Base-by-base conservation (phyloP, 192 early-diverging fungal species). In the Chytriomyces confervae region DNA sequence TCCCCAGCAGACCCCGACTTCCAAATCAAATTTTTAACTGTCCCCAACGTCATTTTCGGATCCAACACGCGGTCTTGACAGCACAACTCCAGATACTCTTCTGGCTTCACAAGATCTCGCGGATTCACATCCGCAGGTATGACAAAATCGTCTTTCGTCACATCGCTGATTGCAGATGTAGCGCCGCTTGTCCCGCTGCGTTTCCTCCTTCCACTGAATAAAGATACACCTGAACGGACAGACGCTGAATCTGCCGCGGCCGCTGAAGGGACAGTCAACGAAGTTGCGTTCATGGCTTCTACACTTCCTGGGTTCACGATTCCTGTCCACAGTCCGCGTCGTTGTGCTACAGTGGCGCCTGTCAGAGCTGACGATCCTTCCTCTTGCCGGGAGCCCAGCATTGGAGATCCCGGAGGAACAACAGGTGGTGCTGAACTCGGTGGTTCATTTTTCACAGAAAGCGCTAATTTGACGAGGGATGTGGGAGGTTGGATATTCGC, bases 21-120 rank as follows among this genome's bases (percentile, higher is more conserved):
- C 85, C 89, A 90, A 45, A 92, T 82, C 53, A 88, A 82, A 60
- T 91, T 84, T 51, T 87, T 85, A 36, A 93, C 86, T 6, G 91
- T 90, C 3, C 92, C 91, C 65, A 94, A 67, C 7, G 93, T 94
- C 87, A 88, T 91, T 13, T 89, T 91, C 5, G 90, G 87, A 6
- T 81, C 68, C 43, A 93, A 67, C 62, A 81, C 81, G 77, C 80
- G 80, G 36, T 80, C 85, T 23, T 84, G 66, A 75, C 83, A 86
- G 13, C 44, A 69, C n/a, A 86, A 53, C 45, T 84, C 79, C 13
- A 86, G 24, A 51, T 77, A 84, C 10, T 80, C 65, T 46, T 77
- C 77, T 2, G 85, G 83, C 36, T 82, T 80, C 45, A 72, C 68
- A 51, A 78, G 27, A 8, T 53, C 66, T 46, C 61, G 11, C 7